A percentile compares a stretch with the other conserved stretches of the same genome.
These are phyloP conservation scores for Calonectria leucothoes DNA, from an alignment of 2,329 filamentous ascomycete species.

Conservation along the genomic window DNA sequence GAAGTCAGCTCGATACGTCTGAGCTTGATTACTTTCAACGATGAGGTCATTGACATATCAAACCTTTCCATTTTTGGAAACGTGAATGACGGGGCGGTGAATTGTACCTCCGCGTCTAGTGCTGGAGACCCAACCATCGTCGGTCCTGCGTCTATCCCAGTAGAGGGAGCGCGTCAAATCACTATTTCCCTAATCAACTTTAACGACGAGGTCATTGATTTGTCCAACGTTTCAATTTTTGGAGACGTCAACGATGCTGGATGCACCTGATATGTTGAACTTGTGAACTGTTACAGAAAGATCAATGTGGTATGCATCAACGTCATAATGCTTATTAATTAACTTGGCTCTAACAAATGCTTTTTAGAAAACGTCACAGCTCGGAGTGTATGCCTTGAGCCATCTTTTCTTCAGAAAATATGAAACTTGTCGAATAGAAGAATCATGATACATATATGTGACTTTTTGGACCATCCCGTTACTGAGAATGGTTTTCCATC, in stretches of 20 bases:
- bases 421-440: not conserved
- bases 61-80: not conserved
- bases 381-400: fast-evolving
- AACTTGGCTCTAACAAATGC: not conserved
- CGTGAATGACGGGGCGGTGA: not conserved
- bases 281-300: fast-evolving
- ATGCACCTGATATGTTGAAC: not conserved
- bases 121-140: not conserved
- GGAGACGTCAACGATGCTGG: not conserved
- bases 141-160: not conserved
- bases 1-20: not conserved
- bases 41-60: not conserved
- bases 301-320: too few relatives aligned
- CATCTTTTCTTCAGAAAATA: not conserved
- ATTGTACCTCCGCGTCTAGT: not conserved
- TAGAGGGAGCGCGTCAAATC: not conserved
- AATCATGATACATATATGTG: not conserved
- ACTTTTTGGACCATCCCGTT: too few relatives aligned
- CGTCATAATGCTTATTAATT: too few relatives aligned
- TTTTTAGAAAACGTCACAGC: not conserved
- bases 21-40: not conserved
- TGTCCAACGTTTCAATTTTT: not conserved
- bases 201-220: not conserved
- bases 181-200: not conserved
- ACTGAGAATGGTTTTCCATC: too few relatives aligned